Conservation (phyloP, 2,329 filamentous ascomycete genomes). For the Amauroascus niger region DNA sequence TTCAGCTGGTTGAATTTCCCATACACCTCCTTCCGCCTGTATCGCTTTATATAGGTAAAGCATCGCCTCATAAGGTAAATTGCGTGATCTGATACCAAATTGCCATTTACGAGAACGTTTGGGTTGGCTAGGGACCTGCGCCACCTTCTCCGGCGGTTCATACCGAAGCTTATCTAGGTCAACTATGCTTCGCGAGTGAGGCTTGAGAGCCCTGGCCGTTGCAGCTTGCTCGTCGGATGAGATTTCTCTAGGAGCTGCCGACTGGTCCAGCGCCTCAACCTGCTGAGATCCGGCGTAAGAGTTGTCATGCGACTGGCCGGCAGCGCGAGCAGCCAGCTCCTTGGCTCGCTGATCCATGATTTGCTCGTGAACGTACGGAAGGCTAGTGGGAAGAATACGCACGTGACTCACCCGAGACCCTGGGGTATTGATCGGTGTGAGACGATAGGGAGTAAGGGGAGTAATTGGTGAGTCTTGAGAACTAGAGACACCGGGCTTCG, state of each 20-base stretch:
- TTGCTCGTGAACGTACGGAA: conserved; percentile 82
- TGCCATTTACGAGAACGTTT: conserved; percentile 83
- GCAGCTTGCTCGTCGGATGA: conserved; percentile 66
- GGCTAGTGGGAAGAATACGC: conserved; percentile 78
- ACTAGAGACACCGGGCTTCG: background rate
- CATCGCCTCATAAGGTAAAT: conserved; percentile 87
- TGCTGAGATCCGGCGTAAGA: background rate
- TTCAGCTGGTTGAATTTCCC: conserved; percentile 52
- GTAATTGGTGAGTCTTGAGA: conserved; percentile 8
- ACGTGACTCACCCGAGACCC: conserved; percentile 64
- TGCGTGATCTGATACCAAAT: conserved; percentile 90
- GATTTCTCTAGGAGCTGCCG: conserved; percentile 19
- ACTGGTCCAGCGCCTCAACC: background rate
- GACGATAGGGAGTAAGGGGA: conserved; percentile 7
- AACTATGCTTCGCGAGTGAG: conserved; percentile 64
- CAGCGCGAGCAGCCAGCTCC: conserved; percentile 22
- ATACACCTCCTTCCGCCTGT: conserved; percentile 76
- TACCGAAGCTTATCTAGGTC: conserved; percentile 54
- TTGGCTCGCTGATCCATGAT: conserved; percentile 58
- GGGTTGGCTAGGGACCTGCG: conserved; percentile 39
- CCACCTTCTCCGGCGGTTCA: conserved; percentile 48
- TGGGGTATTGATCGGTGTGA: conserved; percentile 10
- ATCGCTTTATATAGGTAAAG: conserved; percentile 91
- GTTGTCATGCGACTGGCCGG: conserved; percentile 38
- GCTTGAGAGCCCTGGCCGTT: conserved; percentile 69